Base-by-base conservation (phyloP, 2,329 filamentous ascomycete genomes). In the Coniochaeta sp. region DNA sequence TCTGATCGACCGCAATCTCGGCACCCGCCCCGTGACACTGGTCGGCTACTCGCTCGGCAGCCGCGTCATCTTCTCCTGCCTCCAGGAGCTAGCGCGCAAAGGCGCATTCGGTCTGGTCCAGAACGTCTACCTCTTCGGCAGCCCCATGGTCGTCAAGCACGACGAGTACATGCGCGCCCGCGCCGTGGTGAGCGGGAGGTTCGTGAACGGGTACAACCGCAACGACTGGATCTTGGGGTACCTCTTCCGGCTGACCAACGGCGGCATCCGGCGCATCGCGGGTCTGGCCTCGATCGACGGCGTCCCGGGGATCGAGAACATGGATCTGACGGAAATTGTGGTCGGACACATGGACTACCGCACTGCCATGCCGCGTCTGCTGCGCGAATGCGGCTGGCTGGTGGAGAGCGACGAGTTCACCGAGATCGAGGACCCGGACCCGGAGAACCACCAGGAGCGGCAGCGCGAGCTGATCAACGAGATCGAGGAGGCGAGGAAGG, bases 201-300 rank as follows among this genome's bases (percentile, higher is more conserved):
- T 98, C 66, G 86, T 99, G 64, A 99, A 96, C 69, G 95, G 91
- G 17, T 99, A 93, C 76, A 90, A 95, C 66, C 89, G 84, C 56
- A 97, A 95, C 71, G 95, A 99, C 76, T 99, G 95, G 95, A 98
- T 99, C 68, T 76, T 99, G 57, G 92, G 89, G 62, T 99, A 99
- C 71, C 85, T 99, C 1, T 99, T 99, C 81, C 90, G 95, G 16
- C 84, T 96, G 47, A 99, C 95, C 3, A 90, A 89, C 66, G 95
- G 95, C 65, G 95, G 95, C 50, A 93, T 98, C 68, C 89, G 92
- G 73, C 86, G 88, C 22, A 85, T 99, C 1, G 93, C 93, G 6
- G 95, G 95, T 14, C 82, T 99, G 47, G 89, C 86, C 1, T 81
- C 89, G 1, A 82, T 98, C 2, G 84, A 93, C 52, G 83, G 79